Evolutionary conservation across 73 alveolate genomes (phyloP).

Genomic region (Uronychia binucleata): DNA sequence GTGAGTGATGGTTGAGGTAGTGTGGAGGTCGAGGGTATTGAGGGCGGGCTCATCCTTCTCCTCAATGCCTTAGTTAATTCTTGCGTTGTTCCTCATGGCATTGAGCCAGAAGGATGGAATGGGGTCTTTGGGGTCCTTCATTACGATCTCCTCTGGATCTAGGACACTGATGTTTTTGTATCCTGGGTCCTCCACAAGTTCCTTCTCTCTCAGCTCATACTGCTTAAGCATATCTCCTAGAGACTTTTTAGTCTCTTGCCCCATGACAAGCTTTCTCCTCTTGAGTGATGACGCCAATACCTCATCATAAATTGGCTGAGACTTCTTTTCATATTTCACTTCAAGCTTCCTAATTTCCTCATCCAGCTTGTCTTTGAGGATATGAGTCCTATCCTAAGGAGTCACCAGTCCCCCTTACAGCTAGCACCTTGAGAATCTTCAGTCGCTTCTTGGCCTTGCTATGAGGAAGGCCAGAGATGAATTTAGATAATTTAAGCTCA

Average conservation of each 20-base stretch:
- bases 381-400: background rate
- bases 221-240: background rate
- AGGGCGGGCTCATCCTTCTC: background rate
- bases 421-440: background rate
- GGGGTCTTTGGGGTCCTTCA: background rate
- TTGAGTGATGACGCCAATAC: background rate
- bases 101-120: background rate
- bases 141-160: background rate
- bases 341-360: background rate
- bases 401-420: background rate
- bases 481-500: background rate
- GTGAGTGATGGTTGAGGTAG: too few relatives aligned
- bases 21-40: too few relatives aligned
- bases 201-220: background rate
- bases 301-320: background rate
- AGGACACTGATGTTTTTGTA: background rate
- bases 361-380: background rate
- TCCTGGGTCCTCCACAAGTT: background rate
- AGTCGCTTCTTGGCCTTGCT: background rate
- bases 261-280: background rate
- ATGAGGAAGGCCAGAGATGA: background rate
- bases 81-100: background rate
- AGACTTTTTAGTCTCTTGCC: background rate
- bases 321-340: background rate
- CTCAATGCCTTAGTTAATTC: background rate